Evolutionary conservation across 306 rosid species (phyloP), one percentile per base, ranked within the genome.

Genomic region (Begonia masoniana): DNA sequence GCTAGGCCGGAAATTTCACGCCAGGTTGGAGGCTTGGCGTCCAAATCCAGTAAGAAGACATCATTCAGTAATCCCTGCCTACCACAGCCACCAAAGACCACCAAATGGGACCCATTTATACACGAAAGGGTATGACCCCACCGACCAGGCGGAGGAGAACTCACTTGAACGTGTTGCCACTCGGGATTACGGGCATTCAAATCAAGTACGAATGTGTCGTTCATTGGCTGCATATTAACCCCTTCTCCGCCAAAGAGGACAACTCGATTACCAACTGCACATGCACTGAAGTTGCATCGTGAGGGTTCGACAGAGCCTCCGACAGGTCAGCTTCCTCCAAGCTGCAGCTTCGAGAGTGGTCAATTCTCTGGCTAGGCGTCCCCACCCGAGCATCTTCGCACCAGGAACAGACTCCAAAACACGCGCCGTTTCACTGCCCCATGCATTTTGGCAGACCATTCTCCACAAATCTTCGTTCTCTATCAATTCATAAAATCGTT

Each of bases 121-220:
- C 99, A 92, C 52, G 99, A 79, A 66, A 92, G 86, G 53, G 99
- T 92, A 66, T 92, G 99, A 52, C 96, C 96, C 96, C 99, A 92
- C 21, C 99, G 91, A 57, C 99, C 99, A 23, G 95, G 99, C 48
- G 99, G 99, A 62, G 99, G 99, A 49, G 99, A 92, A 75, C 95
- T 86, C 67, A 92, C 99, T 57, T 86, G 96, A 56, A 92, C 95
- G 50, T 83, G 95, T 64, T 86, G 88, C 99, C 99, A 92, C 69
- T 86, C 99, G 0, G 99, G 99, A 58, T 79, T 86, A 65, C 78
- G 81, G 48, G 96, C 68, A 72, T 81, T 86, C 61, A 92, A 78
- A 70, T 92, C 99, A 67, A 92, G 71, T 56, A 92, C 88, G 19
- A 92, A 92, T 41, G 99, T 92, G 68, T 92, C 99, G 57, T 92